These are phyloP conservation scores for Solanum paucissectum DNA, from an alignment of 257 asterid genomes.

Conservation along the genomic window DNA sequence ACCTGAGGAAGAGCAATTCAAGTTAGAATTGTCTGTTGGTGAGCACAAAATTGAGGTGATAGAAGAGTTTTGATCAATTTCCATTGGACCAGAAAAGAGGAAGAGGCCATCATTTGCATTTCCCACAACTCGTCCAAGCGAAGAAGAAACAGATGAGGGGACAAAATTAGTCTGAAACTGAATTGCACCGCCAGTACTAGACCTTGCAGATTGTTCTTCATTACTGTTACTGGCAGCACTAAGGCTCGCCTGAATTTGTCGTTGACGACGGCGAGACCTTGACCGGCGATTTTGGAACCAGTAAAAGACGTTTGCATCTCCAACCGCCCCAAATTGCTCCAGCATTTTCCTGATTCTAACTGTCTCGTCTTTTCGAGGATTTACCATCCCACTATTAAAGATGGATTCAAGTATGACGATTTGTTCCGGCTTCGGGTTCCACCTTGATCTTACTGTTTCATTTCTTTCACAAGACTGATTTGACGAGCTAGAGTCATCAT, in stretches of 20 bases:
- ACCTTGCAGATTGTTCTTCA: background rate
- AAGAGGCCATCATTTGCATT: background rate
- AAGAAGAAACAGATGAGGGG: background rate
- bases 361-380: constrained; percentile 1
- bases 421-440: constrained; percentile 3
- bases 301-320: background rate
- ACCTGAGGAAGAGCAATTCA: background rate
- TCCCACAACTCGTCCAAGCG: background rate
- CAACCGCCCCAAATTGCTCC: background rate
- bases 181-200: background rate
- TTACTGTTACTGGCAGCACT: background rate
- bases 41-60: background rate
- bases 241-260: background rate
- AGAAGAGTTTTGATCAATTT: background rate
- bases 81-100: background rate
- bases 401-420: background rate
- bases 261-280: background rate
- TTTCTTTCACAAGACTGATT: background rate
- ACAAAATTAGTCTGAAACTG: background rate
- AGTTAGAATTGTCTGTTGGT: background rate
- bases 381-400: background rate
- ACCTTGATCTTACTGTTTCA: background rate
- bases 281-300: constrained; percentile 6
- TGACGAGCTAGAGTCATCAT: background rate
- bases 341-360: background rate